These are phyloP conservation scores for Silene latifolia DNA, from an alignment of 148 eudicot genomes.

Conservation along the genomic window DNA sequence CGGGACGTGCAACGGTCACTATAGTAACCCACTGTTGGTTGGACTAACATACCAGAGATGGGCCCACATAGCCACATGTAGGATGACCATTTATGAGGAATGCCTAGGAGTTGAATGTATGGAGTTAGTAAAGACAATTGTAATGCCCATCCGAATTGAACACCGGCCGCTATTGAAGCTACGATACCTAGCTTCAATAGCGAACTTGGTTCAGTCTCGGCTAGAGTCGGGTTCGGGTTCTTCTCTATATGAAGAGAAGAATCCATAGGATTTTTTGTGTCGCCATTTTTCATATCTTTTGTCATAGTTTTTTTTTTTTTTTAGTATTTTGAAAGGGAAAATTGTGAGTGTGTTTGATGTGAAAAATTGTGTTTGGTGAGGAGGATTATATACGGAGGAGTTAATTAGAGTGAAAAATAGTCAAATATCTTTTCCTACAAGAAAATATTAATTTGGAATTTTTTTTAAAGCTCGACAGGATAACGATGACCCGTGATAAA, in stretches of 20 bases:
- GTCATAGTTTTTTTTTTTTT: constrained; percentile 20
- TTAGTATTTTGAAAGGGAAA: background rate
- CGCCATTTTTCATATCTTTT: constrained; percentile 25
- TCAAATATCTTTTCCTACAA: no score
- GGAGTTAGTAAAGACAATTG: constrained; percentile 54
- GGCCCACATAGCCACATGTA: constrained; percentile 63
- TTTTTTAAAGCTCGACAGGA: no score
- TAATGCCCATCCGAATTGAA: constrained; percentile 59
- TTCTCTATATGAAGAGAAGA: constrained; percentile 30
- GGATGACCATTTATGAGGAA: constrained; percentile 49
- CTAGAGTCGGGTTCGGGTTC: constrained; percentile 5
- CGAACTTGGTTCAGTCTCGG: constrained; percentile 23
- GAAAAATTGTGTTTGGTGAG: constrained; percentile 18
- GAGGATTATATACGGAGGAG: constrained; percentile 28
- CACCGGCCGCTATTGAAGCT: constrained; percentile 54
- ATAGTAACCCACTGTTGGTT: constrained; percentile 50
- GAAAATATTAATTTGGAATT: no score
- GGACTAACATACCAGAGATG: constrained; percentile 52
- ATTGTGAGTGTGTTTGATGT: constrained; percentile 4
- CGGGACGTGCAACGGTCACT: constrained; percentile 46
- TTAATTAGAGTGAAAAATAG: no score
- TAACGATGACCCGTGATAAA: no score
- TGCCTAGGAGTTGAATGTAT: constrained; percentile 50
- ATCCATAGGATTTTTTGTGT: constrained; percentile 10
- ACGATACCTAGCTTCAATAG: constrained; percentile 35